Percentiles rank a stretch among this genome's conserved stretches.
Conservation (phyloP, 306 rosid genomes). For the Trifolium dubium region DNA sequence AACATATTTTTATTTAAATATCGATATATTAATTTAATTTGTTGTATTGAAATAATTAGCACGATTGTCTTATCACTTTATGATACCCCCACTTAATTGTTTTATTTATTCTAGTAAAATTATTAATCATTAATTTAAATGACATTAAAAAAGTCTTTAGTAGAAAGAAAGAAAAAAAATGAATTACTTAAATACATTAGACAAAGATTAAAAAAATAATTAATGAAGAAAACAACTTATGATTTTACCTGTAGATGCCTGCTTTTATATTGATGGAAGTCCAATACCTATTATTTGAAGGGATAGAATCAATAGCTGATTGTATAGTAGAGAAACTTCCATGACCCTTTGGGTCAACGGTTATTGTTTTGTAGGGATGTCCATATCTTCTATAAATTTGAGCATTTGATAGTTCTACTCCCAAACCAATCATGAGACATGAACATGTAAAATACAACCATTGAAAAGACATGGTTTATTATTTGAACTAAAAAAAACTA, state of each 20-base stretch:
- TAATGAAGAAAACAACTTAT: neutral
- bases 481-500: neutral
- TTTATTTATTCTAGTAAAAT: no score
- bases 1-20: no score
- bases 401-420: constrained; percentile 11
- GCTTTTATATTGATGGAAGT: constrained; percentile 52
- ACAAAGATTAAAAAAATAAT: neutral
- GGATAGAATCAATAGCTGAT: constrained; percentile 71
- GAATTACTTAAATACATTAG: no score
- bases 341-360: constrained; percentile 52
- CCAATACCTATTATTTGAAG: constrained; percentile 64
- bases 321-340: constrained; percentile 69
- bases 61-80: no score
- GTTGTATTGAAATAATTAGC: no score
- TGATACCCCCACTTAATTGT: no score
- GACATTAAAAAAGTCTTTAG: no score
- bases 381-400: neutral
- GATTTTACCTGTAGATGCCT: constrained; percentile 66
- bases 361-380: constrained; percentile 3
- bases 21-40: no score
- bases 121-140: no score
- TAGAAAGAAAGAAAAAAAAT: no score
- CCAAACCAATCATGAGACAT: neutral
- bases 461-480: neutral
- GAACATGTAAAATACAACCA: neutral